phyloP scores from a whole-genome alignment of 345 rosid genomes.

The Arabis hirsuta region DNA sequence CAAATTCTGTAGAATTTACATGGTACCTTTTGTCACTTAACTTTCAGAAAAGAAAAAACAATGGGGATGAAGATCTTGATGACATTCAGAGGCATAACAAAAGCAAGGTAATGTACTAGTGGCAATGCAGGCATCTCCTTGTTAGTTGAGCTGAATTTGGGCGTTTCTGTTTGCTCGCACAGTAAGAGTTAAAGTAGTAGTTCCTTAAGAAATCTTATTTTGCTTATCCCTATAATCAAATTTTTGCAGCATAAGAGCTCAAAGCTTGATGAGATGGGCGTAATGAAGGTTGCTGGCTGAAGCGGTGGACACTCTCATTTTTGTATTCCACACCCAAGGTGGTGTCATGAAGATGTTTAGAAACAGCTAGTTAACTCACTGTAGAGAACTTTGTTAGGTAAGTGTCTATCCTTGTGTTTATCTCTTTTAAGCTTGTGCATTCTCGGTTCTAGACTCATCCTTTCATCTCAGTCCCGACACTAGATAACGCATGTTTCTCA shows the following conservation, averaged over 20 bases:
- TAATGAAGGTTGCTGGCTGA: constrained; percentile 69
- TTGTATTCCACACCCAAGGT: constrained; percentile 30
- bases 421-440: constrained; percentile 2
- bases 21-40: constrained; percentile 6
- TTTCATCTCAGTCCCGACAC: background rate
- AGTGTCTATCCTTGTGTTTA: constrained; percentile 12
- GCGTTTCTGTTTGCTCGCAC: background rate
- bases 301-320: constrained; percentile 22
- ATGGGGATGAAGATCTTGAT: constrained; percentile 71
- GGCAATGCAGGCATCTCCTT: constrained; percentile 4
- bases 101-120: constrained; percentile 67
- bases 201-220: background rate
- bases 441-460: background rate
- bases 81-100: constrained; percentile 83
- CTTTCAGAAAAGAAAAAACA: constrained; percentile 90
- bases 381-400: constrained; percentile 52
- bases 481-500: constrained; percentile 2
- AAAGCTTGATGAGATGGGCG: constrained; percentile 74
- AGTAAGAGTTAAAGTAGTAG: background rate
- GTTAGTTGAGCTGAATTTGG: constrained; percentile 18
- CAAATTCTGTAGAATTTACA: constrained; percentile 6
- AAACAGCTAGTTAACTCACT: constrained; percentile 47
- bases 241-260: constrained; percentile 75
- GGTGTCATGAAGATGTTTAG: constrained; percentile 46
- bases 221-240: background rate